These are phyloP conservation scores for Schizochytrium sp. DNA, from an alignment of 108 stramenopile species.

Conservation along the genomic window DNA sequence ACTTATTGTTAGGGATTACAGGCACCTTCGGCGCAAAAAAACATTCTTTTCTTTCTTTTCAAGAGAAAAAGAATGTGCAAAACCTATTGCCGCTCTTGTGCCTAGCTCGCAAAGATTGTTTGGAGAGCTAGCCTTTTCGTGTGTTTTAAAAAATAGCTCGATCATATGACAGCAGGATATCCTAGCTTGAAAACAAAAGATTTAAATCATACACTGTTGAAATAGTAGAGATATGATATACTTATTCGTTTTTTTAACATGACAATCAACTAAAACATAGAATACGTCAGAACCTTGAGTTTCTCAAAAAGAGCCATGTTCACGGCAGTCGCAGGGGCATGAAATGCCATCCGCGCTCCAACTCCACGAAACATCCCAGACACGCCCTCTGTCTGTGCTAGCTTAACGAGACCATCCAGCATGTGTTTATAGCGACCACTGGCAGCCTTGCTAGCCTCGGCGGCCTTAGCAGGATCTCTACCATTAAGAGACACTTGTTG, in stretches of 20 bases:
- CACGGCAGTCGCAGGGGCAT: slow-evolving; percentile 90
- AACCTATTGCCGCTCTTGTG: background rate
- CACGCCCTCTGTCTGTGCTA: slow-evolving; percentile 79
- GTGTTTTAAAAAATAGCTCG: no score
- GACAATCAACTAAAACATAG: background rate
- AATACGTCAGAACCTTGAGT: slow-evolving; percentile 62
- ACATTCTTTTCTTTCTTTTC: slow-evolving; percentile 14
- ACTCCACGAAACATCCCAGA: slow-evolving; percentile 91
- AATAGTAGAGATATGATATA: no score
- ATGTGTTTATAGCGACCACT: slow-evolving; percentile 75
- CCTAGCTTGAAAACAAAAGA: no score
- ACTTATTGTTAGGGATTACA: no score
- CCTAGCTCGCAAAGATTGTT: no score
- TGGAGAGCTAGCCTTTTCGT: no score
- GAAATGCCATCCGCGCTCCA: slow-evolving; percentile 90
- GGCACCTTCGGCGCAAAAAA: no score
- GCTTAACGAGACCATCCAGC: slow-evolving; percentile 80
- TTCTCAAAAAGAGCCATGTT: slow-evolving; percentile 93
- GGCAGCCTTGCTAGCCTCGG: background rate
- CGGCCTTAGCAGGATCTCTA: no score
- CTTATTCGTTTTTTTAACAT: no score
- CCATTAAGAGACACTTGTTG: slow-evolving; percentile 11
- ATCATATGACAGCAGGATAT: no score
- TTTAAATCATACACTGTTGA: no score
- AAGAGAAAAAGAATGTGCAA: background rate